A percentile compares a stretch with the other conserved stretches of the same genome.
These are phyloP conservation scores for Clavispora phyllophila DNA, from an alignment of 805 yeast species.

Conservation along the genomic window DNA sequence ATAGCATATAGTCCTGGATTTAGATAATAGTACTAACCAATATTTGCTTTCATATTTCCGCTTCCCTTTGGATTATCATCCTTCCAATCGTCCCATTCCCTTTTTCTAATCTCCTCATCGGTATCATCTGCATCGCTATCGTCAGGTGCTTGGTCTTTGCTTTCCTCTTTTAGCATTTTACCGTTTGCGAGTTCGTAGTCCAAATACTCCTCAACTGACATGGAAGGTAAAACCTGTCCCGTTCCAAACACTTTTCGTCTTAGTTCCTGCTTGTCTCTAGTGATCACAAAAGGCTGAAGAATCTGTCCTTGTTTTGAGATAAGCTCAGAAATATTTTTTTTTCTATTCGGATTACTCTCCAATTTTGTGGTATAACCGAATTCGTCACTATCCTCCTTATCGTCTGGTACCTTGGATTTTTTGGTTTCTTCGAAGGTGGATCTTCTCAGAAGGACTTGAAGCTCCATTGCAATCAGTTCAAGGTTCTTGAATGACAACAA, in stretches of 20 bases:
- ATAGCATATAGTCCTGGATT: neutral
- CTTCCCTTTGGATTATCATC: conserved; percentile 84
- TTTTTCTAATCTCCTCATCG: conserved; percentile 66
- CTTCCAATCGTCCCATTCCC: conserved; percentile 92
- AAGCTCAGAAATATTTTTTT: conserved; percentile 28
- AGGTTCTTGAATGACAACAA: conserved; percentile 51
- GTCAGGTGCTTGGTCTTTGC: conserved; percentile 27
- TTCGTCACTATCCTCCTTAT: conserved; percentile 14
- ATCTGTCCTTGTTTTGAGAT: conserved; percentile 73
- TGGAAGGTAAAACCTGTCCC: conserved; percentile 89
- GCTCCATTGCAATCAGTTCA: conserved; percentile 60
- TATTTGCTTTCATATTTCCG: conserved; percentile 66
- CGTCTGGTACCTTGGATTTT: conserved; percentile 4
- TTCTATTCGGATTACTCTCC: conserved; percentile 43
- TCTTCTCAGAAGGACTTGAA: conserved; percentile 52
- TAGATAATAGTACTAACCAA: conserved; percentile 24
- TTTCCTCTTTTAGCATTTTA: conserved; percentile 58
- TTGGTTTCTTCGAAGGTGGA: conserved; percentile 15
- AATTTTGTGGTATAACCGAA: conserved; percentile 60
- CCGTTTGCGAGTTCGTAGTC: conserved; percentile 84
- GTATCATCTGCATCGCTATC: conserved; percentile 46
- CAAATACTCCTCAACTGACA: conserved; percentile 88
- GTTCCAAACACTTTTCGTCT: conserved; percentile 74
- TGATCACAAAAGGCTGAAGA: conserved; percentile 76
- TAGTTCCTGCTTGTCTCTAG: conserved; percentile 49